Conservation (phyloP, 352 stramenopile genomes). For the Phytophthora multivora region DNA sequence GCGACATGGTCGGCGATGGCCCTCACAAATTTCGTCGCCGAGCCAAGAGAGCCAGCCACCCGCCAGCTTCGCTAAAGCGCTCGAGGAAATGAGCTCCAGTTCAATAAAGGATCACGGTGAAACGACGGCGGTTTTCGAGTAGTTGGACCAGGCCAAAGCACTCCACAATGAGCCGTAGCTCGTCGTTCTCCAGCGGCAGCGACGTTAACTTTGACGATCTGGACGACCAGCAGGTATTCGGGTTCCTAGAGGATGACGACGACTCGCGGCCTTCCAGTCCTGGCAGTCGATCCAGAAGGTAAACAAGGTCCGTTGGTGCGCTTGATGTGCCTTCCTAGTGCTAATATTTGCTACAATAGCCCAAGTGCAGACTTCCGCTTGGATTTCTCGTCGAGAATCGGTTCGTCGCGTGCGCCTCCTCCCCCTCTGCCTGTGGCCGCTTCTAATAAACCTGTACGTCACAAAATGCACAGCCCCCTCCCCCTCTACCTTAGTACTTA, state of each 20-base stretch:
- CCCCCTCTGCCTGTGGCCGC: constrained; percentile 7
- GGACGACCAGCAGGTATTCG: constrained; percentile 61
- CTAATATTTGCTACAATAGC: constrained; percentile 1
- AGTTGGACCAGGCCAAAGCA: background rate
- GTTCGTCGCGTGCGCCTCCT: constrained; percentile 15
- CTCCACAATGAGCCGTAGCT: constrained; percentile 28
- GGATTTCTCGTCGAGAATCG: constrained; percentile 55
- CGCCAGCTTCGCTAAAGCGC: constrained; percentile 21
- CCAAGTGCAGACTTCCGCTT: constrained; percentile 56
- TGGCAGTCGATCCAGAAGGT: constrained; percentile 33
- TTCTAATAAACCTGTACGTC: constrained; percentile 25
- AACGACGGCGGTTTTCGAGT: constrained; percentile 19
- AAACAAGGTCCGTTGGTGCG: background rate
- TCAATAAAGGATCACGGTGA: constrained; percentile 25
- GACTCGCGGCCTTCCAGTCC: constrained; percentile 16
- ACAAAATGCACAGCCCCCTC: background rate
- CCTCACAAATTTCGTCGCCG: constrained; percentile 44
- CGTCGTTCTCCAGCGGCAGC: constrained; percentile 54
- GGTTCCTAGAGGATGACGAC: constrained; percentile 56
- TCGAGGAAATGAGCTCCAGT: constrained; percentile 25
- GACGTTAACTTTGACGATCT: constrained; percentile 71
- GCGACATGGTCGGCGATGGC: constrained; percentile 53
- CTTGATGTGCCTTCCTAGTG: background rate
- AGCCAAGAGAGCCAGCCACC: constrained; percentile 34
- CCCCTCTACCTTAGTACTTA: background rate